phyloP scores from a whole-genome alignment of 2,329 filamentous ascomycete species.

The Cladorrhinum sp. region DNA sequence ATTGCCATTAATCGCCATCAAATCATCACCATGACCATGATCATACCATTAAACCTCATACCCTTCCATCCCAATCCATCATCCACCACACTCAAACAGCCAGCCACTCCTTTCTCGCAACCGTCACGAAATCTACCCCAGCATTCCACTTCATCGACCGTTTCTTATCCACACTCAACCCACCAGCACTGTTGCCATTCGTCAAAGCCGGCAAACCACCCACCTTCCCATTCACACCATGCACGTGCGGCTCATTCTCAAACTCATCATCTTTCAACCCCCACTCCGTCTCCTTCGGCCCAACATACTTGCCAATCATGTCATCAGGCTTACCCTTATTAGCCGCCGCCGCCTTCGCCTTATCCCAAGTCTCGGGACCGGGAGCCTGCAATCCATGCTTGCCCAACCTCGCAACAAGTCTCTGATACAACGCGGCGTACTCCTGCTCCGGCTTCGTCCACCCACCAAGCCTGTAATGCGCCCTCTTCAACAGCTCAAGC shows the following conservation, averaged over 20 bases:
- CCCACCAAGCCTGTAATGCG: conserved; percentile 21
- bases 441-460: conserved; percentile 27
- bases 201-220: not conserved
- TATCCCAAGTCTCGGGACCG: conserved; percentile 26
- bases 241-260: conserved; percentile 1
- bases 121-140: conserved; percentile 14
- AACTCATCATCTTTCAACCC: conserved; percentile 9
- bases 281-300: conserved; percentile 24
- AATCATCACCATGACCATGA: not conserved
- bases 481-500: conserved; percentile 22
- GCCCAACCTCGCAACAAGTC: conserved; percentile 17
- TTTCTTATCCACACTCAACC: not conserved
- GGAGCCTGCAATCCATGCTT: conserved; percentile 18
- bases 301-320: conserved; percentile 23
- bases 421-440: conserved; percentile 23
- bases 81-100: not conserved
- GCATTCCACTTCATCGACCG: conserved; percentile 1
- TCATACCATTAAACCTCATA: not conserved
- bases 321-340: conserved; percentile 19
- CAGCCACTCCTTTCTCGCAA: conserved; percentile 20
- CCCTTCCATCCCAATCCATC: not conserved
- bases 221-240: conserved; percentile 3
- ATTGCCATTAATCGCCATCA: not conserved
- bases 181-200: not conserved
- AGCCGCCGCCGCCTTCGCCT: conserved; percentile 7